Evolutionary conservation across 805 yeast species (phyloP).

Genomic region (Ogataea degrootiae): DNA sequence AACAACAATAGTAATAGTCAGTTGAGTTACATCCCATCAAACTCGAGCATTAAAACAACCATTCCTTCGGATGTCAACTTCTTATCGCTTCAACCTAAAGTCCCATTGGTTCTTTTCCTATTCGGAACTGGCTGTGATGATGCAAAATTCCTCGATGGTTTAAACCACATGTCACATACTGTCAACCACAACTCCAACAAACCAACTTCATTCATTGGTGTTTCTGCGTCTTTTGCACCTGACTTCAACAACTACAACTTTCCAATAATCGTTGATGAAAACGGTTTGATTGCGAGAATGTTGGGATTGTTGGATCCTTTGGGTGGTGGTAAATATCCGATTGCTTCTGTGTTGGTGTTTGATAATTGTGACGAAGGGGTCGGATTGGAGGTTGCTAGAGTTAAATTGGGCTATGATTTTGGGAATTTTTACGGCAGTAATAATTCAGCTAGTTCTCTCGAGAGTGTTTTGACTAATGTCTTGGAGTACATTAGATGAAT

Average conservation of each 20-base stretch:
- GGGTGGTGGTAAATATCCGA: slow-evolving; percentile 33
- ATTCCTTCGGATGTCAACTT: neutral
- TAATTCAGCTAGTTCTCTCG: slow-evolving; percentile 9
- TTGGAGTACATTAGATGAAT: slow-evolving; percentile 8
- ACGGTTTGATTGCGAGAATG: slow-evolving; percentile 22
- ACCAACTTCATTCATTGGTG: slow-evolving; percentile 12
- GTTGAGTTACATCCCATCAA: too few relatives aligned
- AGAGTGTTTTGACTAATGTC: slow-evolving; percentile 11
- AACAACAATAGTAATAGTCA: too few relatives aligned
- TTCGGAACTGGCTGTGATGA: slow-evolving; percentile 15
- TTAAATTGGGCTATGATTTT: slow-evolving; percentile 25
- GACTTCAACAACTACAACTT: slow-evolving; percentile 12
- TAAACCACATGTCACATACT: neutral
- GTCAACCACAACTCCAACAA: neutral
- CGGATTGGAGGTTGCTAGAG: slow-evolving; percentile 15
- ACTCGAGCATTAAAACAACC: too few relatives aligned
- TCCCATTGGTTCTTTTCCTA: slow-evolving; percentile 10
- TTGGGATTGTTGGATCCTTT: slow-evolving; percentile 28
- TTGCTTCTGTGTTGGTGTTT: slow-evolving; percentile 26
- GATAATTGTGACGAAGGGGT: slow-evolving; percentile 12
- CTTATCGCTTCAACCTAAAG: neutral
- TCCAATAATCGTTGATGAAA: slow-evolving; percentile 26
- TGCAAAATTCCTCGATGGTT: slow-evolving; percentile 7
- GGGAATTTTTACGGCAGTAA: slow-evolving; percentile 13
- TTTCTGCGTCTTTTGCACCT: slow-evolving; percentile 17